These are phyloP conservation scores for Blastobotrys capitulatus DNA, from an alignment of 1,139 yeast genomes.

Conservation along the genomic window DNA sequence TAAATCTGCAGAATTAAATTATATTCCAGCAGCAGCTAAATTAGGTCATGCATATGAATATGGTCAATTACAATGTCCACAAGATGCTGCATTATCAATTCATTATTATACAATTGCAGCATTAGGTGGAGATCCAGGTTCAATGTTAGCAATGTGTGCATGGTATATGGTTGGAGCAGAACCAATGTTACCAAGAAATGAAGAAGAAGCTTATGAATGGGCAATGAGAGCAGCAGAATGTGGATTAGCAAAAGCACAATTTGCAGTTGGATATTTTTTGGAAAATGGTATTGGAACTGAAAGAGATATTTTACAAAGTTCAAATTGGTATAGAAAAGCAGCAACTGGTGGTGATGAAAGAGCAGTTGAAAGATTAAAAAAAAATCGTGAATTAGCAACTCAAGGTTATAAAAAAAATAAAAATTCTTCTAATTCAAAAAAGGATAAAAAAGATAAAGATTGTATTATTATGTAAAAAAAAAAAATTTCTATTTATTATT, in stretches of 20 bases:
- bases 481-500: neutral
- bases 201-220: conserved; percentile 90
- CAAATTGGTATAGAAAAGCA: conserved; percentile 71
- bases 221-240: conserved; percentile 77
- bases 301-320: conserved; percentile 51
- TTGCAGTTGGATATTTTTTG: conserved; percentile 76
- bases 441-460: conserved; percentile 29
- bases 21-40: conserved; percentile 69
- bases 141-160: conserved; percentile 93
- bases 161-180: conserved; percentile 94
- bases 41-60: conserved; percentile 82
- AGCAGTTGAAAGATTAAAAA: conserved; percentile 40
- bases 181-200: conserved; percentile 72
- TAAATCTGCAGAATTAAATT: conserved; percentile 87
- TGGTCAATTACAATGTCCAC: conserved; percentile 71
- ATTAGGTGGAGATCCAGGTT: conserved; percentile 74
- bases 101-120: conserved; percentile 95
- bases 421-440: conserved; percentile 10
- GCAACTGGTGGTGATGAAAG: conserved; percentile 69
- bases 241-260: conserved; percentile 78
- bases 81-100: conserved; percentile 77
- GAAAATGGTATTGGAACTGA: conserved; percentile 87
- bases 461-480: conserved; percentile 38
- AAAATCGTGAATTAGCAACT: conserved; percentile 18
- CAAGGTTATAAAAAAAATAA: conserved; percentile 13